Percentiles rank a stretch among this genome's conserved stretches.
These are phyloP conservation scores for Lachnellula cervina DNA, from an alignment of 2,329 filamentous ascomycete genomes.

Conservation along the genomic window DNA sequence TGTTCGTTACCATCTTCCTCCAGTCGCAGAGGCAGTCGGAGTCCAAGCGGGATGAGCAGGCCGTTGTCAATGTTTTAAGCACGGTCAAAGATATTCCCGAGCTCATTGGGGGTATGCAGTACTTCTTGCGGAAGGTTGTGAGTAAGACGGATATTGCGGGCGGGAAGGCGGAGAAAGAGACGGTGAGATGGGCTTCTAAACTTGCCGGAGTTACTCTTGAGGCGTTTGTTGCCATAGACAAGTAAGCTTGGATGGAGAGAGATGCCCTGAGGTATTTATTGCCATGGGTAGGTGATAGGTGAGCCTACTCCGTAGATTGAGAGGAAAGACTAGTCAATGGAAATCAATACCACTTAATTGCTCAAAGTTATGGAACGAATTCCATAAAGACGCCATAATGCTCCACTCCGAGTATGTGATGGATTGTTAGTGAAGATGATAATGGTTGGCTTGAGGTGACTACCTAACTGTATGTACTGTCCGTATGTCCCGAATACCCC, in stretches of 20 bases:
- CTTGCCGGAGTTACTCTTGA: slow-evolving; percentile 35
- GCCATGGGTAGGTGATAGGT: too few species aligned
- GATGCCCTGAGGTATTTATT: background rate
- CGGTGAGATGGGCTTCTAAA: slow-evolving; percentile 44
- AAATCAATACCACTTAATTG: too few species aligned
- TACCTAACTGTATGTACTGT: too few species aligned
- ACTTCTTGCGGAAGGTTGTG: slow-evolving; percentile 73
- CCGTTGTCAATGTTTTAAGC: slow-evolving; percentile 62
- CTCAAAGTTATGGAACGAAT: too few species aligned
- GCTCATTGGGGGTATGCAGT: slow-evolving; percentile 70
- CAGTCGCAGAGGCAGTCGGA: slow-evolving; percentile 52
- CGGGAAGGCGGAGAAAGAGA: slow-evolving; percentile 43
- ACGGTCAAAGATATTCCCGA: slow-evolving; percentile 59
- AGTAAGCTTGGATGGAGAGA: slow-evolving; percentile 2
- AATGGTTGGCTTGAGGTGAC: too few species aligned
- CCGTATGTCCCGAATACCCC: too few species aligned
- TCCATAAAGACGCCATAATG: too few species aligned
- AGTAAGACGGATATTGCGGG: slow-evolving; percentile 55
- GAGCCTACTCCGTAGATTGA: too few species aligned
- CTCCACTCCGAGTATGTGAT: too few species aligned
- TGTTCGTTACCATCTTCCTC: slow-evolving; percentile 72
- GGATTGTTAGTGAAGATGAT: too few species aligned
- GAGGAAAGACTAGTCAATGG: too few species aligned
- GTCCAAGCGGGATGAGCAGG: slow-evolving; percentile 47
- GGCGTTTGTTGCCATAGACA: slow-evolving; percentile 19